Base-by-base conservation (phyloP, 495 filamentous ascomycete species). In the Staphylotrichum longicolle region DNA sequence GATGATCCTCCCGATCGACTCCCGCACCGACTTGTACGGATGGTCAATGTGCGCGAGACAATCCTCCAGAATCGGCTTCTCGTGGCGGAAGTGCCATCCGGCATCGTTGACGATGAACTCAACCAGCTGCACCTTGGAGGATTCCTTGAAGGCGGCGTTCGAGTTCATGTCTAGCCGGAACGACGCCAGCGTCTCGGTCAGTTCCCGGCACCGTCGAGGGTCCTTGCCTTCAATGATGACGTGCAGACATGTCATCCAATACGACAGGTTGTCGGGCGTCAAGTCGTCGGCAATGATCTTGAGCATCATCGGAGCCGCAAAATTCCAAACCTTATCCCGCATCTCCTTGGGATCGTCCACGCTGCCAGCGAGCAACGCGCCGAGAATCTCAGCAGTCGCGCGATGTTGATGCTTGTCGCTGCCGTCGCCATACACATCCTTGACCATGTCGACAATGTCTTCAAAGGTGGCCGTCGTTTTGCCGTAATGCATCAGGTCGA, bases 101-200 rank as follows among this genome's bases (percentile, higher is more conserved):
- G 87, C 80, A 70, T 96, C 91, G 60, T 84, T 85, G 63, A 98
- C 90, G 62, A 87, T 86, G 65, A 96, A 90, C 66, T 96, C 89
- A 40, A 99, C 79, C 12, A 98, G 82, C 65, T 94, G 89, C 47
- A 99, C 89, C 76, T 97, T 97, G 5, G 93, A 92, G 59, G 93
- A 97, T 67, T 99, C 95, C 74, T 99, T 99, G 83, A 99, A 99
- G 9, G 94, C 94, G 5, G 94, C 94, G 72, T 98, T 96, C 1
- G 93, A 96, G 30, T 84, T 76, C 88, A 96, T 93, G 68, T 99
- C 94, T 20, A 99, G 79, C 39, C 90, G 83, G 82, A 96, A 97
- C 61, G 86, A 84, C 11, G 86, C 85, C 40, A 99, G 81, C 79
- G 86, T 89, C 62, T 93, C 88, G 33, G 96, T 83, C 58, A 99